Evolutionary conservation across 1,139 yeast genomes (phyloP).

Genomic region (Hansenula sp.): DNA sequence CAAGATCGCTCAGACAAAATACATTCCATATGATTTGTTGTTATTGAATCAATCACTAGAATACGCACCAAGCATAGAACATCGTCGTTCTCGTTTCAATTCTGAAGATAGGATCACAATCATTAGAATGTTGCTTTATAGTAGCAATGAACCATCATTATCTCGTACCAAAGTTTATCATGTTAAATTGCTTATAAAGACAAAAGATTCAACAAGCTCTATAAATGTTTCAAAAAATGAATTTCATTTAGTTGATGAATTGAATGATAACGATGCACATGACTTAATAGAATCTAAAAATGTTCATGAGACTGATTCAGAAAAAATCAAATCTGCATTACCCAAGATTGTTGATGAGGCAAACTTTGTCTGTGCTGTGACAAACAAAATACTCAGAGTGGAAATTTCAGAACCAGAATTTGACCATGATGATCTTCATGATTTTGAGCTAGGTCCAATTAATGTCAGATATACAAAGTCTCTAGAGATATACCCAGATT

Average conservation of each 20-base stretch:
- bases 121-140: constrained; percentile 23
- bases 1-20: constrained; percentile 14
- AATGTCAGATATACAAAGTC: constrained; percentile 31
- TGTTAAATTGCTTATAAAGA: constrained; percentile 30
- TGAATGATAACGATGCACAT: constrained; percentile 31
- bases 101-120: constrained; percentile 22
- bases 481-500: constrained; percentile 23
- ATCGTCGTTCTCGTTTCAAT: constrained; percentile 18
- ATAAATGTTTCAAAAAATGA: constrained; percentile 25
- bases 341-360: constrained; percentile 37
- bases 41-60: constrained; percentile 23
- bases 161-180: constrained; percentile 28
- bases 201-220: constrained; percentile 21
- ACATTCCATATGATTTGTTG: constrained; percentile 19
- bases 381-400: constrained; percentile 37
- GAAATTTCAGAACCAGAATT: constrained; percentile 41
- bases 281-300: constrained; percentile 24
- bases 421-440: constrained; percentile 28
- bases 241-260: constrained; percentile 28
- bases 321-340: constrained; percentile 19
- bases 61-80: constrained; percentile 17
- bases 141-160: constrained; percentile 22
- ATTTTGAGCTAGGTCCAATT: constrained; percentile 35
- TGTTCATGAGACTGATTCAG: constrained; percentile 21
- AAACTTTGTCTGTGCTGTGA: constrained; percentile 36